Evolutionary conservation across 306 rosid species (phyloP), one percentile per base, ranked within the genome.

Genomic region (Castanopsis chinensis): DNA sequence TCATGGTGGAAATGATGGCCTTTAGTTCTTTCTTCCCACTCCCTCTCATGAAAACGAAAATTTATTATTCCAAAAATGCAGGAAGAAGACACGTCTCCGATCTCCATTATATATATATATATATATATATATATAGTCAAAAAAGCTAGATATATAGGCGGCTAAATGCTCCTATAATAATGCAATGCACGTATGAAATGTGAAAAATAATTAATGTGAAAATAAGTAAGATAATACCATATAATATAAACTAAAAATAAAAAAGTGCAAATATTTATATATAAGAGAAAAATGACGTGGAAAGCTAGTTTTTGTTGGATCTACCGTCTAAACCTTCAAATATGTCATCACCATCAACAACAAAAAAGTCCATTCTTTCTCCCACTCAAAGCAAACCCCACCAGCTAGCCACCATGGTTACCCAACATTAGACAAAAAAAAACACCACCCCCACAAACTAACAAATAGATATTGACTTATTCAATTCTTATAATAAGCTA

Each of bases 381-480:
- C 35, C 7, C 15, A 59, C 64, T 27, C 63, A 45, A 61, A 4
- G 21, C 49, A 61, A 25, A 71, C 49, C 79, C 72, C 45, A 41
- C 45, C 8, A 41, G 61, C 79, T 49, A 49, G 53, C 17, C 53
- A 49, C 17, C 53, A 3, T 49, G 15, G 12, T 49, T 70, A 58
- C 77, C 73, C 60, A 67, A 69, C 58, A 25, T 17, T 68, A 45
- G 55, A 83, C 81, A 79, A 19, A 15, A 28, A 59, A 37, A 68
- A 81, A 35, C 64, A 67, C 9, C 70, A 67, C 6, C 37, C 74
- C 63, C 65, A 49, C n/a, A 14, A 7, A 28, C 30, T 18, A 74
- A 81, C 74, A 69, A 65, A 53, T 74, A 9, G 5, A 58, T 43
- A 28, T 72, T 60, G 63, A 28, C 37, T 14, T 72, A 63, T 45